Conservation (phyloP, 768 basidiomycete genomes). For the Mycena galericulata region DNA sequence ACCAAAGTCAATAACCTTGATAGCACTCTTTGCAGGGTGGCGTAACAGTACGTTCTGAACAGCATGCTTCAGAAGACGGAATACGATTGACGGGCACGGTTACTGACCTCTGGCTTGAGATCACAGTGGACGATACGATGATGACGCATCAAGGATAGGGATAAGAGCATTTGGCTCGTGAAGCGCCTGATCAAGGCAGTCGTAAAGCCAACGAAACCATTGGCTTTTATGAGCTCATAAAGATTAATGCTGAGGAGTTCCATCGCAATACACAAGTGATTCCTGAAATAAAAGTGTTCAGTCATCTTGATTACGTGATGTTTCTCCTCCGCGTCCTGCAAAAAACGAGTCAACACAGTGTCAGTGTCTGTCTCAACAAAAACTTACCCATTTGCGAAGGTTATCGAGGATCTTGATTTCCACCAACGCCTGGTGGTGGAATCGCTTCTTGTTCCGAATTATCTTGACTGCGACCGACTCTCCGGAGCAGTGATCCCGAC, state of each 20-base stretch:
- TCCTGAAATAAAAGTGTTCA: constrained; percentile 98
- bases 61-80: constrained; percentile 16
- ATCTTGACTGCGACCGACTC: constrained; percentile 99
- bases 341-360: constrained; percentile 20
- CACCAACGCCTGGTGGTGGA: constrained; percentile 98
- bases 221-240: constrained; percentile 99
- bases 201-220: constrained; percentile 98
- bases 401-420: constrained; percentile 99
- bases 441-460: constrained; percentile 98
- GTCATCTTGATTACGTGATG: constrained; percentile 99
- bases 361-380: neutral
- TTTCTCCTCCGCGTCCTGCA: constrained; percentile 94
- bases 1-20: constrained; percentile 99
- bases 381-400: constrained; percentile 95
- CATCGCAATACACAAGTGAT: constrained; percentile 98
- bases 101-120: constrained; percentile 93
- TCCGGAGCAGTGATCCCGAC: constrained; percentile 95
- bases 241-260: constrained; percentile 98
- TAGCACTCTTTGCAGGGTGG: constrained; percentile 95
- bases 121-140: constrained; percentile 99
- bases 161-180: constrained; percentile 94
- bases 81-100: constrained; percentile 4
- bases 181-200: constrained; percentile 95
- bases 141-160: constrained; percentile 92
- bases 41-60: constrained; percentile 91